phyloP scores from a whole-genome alignment of 2,329 filamentous ascomycete species.

The Nemania serpens region DNA sequence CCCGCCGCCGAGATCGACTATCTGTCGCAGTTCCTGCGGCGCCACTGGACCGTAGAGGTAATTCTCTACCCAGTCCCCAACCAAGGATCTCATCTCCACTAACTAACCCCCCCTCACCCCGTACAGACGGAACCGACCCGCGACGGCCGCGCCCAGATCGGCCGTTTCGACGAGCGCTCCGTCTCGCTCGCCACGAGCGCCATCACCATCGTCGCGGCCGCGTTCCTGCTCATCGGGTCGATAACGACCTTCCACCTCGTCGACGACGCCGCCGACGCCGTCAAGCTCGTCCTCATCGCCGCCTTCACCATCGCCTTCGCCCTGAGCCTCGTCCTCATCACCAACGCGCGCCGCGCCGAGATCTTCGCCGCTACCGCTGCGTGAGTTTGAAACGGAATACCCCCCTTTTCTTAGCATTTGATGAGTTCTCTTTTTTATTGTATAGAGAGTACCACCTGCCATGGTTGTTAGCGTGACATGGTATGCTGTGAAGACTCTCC shows the following conservation, averaged over 20 bases:
- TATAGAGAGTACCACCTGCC: too few relatives aligned
- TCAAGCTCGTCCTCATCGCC: constrained; percentile 31
- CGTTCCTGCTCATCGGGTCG: constrained; percentile 13
- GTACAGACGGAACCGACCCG: not conserved
- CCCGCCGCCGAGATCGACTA: not conserved
- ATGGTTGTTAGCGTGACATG: too few relatives aligned
- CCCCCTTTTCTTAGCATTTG: too few relatives aligned
- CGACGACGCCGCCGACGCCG: constrained; percentile 25
- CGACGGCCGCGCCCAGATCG: constrained; percentile 7
- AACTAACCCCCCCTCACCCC: too few relatives aligned
- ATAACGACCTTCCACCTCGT: constrained; percentile 13
- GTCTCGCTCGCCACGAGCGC: not conserved
- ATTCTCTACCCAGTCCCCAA: not conserved
- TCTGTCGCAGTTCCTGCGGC: constrained; percentile 12
- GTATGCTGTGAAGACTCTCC: not conserved
- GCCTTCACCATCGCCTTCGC: constrained; percentile 27
- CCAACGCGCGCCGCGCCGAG: constrained; percentile 26
- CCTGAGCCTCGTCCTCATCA: constrained; percentile 25
- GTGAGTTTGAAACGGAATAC: constrained; percentile 22
- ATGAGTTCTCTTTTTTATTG: too few relatives aligned
- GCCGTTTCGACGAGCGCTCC: constrained; percentile 13
- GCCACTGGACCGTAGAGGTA: not conserved
- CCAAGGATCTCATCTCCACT: not conserved
- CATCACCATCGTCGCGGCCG: constrained; percentile 10
- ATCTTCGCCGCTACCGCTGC: constrained; percentile 29